Percentiles rank a stretch among this genome's conserved stretches.
Conservation (phyloP, 2,329 filamentous ascomycete genomes). For the Metarhizium album region DNA sequence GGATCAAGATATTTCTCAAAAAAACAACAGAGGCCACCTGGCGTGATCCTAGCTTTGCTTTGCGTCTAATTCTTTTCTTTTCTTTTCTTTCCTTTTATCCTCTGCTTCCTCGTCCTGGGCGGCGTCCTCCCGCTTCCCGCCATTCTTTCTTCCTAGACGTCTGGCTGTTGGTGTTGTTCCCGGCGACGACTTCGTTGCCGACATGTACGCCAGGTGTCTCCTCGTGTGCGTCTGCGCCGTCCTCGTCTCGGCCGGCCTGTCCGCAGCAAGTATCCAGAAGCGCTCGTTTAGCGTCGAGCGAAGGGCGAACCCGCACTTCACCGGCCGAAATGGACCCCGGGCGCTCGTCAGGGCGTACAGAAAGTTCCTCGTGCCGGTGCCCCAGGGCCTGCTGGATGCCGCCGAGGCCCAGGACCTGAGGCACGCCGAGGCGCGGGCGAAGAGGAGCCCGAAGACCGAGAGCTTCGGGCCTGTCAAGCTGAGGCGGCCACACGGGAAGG, state of each 20-base stretch:
- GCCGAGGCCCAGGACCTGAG: slow-evolving; percentile 15
- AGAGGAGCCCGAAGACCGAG: slow-evolving; percentile 1
- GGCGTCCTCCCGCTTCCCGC: slow-evolving; percentile 1
- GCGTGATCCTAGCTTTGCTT: background rate
- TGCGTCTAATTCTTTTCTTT: background rate
- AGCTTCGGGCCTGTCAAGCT: background rate
- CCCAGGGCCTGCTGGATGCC: slow-evolving; percentile 29
- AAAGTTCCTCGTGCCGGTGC: slow-evolving; percentile 52
- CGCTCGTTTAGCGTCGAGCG: slow-evolving; percentile 53
- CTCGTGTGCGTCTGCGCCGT: slow-evolving; percentile 29
- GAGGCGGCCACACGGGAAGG: background rate
- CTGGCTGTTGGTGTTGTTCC: background rate
- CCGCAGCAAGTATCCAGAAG: slow-evolving; percentile 33
- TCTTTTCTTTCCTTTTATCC: slow-evolving; percentile 3
- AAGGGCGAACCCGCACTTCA: slow-evolving; percentile 42
- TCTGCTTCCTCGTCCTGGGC: slow-evolving; percentile 3
- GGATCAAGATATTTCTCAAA: background rate
- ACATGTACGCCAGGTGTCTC: slow-evolving; percentile 10
- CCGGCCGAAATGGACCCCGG: slow-evolving; percentile 42
- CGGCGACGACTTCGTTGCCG: background rate
- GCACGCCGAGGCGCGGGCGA: background rate
- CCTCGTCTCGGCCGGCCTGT: slow-evolving; percentile 35
- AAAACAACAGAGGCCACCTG: background rate
- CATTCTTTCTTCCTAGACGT: background rate
- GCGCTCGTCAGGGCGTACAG: slow-evolving; percentile 56